Base-by-base conservation (phyloP, 257 asterid genomes). In the Solanum microdontum region DNA sequence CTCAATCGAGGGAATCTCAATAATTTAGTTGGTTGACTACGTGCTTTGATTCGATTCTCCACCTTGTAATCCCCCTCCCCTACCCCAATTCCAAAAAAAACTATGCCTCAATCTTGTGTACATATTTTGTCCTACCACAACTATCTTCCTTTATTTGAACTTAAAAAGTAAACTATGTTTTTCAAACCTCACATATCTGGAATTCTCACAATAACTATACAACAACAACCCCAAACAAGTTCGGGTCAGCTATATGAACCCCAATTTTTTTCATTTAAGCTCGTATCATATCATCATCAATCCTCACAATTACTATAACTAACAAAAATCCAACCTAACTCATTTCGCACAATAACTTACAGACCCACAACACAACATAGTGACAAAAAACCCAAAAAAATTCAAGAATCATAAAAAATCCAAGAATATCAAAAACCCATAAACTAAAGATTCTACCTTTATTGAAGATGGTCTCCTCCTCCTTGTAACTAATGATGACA, bases 391-490 rank as follows among this genome's bases (percentile, higher is more conserved):
- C 19, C 24, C 2, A 28, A 69, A 39, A 74, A 37, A 21, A n/a
- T 0, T 64, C 33, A 66, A 26, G 69, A n/a, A 12, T 11, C 72
- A 24, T 5, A 6, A 28, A 11, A 73, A 73, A 7, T 43, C 7
- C 30, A 82, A 9, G 11, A 48, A 82, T 17, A 11, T 12, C 30
- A 36, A 36, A 30, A 72, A 9, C 33, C 60, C 17, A 82, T 6
- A 82, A 48, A 51, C 11, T 14, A 82, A 30, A 82, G 85, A 82
- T 48, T 34, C 66, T 82, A 82, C 85, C 69, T 82, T 19, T 82
- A 82, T 82, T 82, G 30, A 82, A 87, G 86, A 74, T 43, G 87
- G 82, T 70, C 79, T 76, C 32, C 85, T 30, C 45, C 83, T 60
- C 17, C 34, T 74, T 33, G 83, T 73, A 26, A 76, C 48, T 43